Percentiles rank a stretch among this genome's conserved stretches.
Conservation (phyloP, 2,329 filamentous ascomycete species). For the Ophiocordyceps camponoti-rufipedis region DNA sequence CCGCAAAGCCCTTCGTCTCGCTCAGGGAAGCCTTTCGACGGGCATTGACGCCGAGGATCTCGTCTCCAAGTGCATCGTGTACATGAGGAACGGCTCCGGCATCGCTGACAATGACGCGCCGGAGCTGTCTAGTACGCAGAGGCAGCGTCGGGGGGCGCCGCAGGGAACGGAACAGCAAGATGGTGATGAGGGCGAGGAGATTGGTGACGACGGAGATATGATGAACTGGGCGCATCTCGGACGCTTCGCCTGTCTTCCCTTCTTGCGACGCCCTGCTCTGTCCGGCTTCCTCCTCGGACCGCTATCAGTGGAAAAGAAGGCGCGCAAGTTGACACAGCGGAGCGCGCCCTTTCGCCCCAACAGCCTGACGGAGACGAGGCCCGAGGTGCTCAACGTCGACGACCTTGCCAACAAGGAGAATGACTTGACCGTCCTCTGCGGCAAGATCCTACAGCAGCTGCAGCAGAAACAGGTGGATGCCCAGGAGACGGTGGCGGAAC, state of each 20-base stretch:
- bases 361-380: constrained; percentile 51
- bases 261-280: constrained; percentile 55
- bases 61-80: constrained; percentile 73
- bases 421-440: constrained; percentile 62
- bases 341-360: constrained; percentile 52
- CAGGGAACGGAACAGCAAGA: constrained; percentile 8
- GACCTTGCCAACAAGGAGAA: constrained; percentile 64
- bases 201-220: constrained; percentile 57
- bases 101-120: constrained; percentile 31
- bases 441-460: constrained; percentile 51
- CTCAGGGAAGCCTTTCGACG: constrained; percentile 51
- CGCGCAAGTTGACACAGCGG: constrained; percentile 51
- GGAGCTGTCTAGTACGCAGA: constrained; percentile 31
- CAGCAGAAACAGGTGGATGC: constrained; percentile 25
- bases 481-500: constrained; percentile 24
- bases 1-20: constrained; percentile 58
- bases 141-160: constrained; percentile 19
- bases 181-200: constrained; percentile 33
- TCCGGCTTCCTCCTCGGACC: constrained; percentile 78
- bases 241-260: constrained; percentile 53
- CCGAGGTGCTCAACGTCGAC: constrained; percentile 56
- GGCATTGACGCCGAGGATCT: constrained; percentile 85
- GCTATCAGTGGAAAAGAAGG: constrained; percentile 73
- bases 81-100: constrained; percentile 55
- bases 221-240: constrained; percentile 80